Evolutionary conservation across 129 eudicot species (phyloP).

Genomic region (Oenanthe sinensis): DNA sequence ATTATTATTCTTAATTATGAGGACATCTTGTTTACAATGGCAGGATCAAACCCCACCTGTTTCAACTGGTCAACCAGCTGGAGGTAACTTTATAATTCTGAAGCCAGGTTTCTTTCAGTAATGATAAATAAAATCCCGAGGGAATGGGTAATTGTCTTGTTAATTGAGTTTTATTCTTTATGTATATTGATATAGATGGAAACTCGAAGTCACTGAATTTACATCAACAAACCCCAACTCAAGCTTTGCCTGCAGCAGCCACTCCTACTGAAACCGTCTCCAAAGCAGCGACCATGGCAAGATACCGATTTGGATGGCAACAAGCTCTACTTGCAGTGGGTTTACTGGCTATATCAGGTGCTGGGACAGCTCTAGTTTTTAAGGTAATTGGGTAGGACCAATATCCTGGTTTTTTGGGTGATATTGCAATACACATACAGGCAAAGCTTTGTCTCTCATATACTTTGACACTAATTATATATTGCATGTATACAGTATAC

Average conservation of each 20-base stretch:
- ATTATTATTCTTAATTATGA: neutral
- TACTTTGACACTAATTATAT: neutral
- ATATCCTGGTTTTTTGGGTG: neutral
- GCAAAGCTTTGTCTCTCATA: neutral
- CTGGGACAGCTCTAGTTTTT: slow-evolving; percentile 78
- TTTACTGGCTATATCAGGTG: slow-evolving; percentile 75
- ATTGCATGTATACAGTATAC: neutral
- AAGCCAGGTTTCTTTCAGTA: neutral
- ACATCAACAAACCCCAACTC: slow-evolving; percentile 44
- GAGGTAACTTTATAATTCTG: slow-evolving; percentile 34
- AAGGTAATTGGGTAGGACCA: slow-evolving; percentile 36
- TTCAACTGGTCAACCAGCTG: slow-evolving; percentile 49
- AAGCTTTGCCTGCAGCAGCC: slow-evolving; percentile 37
- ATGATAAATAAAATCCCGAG: neutral
- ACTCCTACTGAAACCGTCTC: slow-evolving; percentile 35
- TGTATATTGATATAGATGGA: slow-evolving; percentile 38
- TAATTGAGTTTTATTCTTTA: neutral
- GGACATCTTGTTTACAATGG: slow-evolving; percentile 10
- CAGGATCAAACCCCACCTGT: slow-evolving; percentile 67
- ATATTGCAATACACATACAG: neutral
- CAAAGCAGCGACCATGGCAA: slow-evolving; percentile 34
- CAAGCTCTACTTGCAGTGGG: slow-evolving; percentile 79
- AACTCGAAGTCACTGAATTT: slow-evolving; percentile 34
- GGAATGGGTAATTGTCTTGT: neutral
- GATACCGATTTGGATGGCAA: slow-evolving; percentile 62